Base-by-base conservation (phyloP, 352 stramenopile species). In the Lagenidium giganteum region DNA sequence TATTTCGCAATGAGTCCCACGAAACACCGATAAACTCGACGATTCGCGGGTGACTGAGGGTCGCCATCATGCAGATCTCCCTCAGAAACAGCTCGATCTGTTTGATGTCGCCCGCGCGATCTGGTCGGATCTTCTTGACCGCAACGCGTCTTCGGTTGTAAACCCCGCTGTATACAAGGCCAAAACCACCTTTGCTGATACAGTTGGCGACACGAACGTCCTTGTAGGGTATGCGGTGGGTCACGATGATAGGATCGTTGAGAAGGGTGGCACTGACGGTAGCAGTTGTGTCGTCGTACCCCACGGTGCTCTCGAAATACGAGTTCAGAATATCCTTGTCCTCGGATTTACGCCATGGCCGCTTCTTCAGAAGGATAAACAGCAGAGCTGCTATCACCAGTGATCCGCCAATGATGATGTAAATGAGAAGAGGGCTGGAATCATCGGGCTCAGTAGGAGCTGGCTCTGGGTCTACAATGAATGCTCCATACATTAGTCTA, bases 161-260 rank as follows among this genome's bases (percentile, higher is more conserved):
- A 24, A 41, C 51, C 13, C 65, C 65, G 2, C 24, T 52, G 36
- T 67, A 76, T 16, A 76, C 65, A 14, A 70, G 57, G 12, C 65
- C 65, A 44, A 72, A 69, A 11, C 57, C 65, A 30, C 65, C 65
- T 39, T 70, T 69, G 54, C 48, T 64, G 46, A 76, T 76, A 14
- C 57, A 70, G 17, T 47, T 56, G 31, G 49, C 64, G 9, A 75
- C 32, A 5, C 55, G 50, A 8, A 75, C 31, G 29, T 72, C 57
- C 18, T 65, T 57, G 37, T 67, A 75, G 38, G 65, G 59, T 14
- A 75, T 47, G 29, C 61, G 61, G 35, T 52, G 57, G 2, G 64
- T 57, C 33, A 60, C 54, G 26, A 75, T 67, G 13, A 64, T 29
- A 8, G 61, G 61, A 21, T 75, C 54, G n/a, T 67, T 58, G 21